Evolutionary conservation across 2,329 filamentous ascomycete genomes (phyloP).

Genomic region (Albophoma yamanashiensis): DNA sequence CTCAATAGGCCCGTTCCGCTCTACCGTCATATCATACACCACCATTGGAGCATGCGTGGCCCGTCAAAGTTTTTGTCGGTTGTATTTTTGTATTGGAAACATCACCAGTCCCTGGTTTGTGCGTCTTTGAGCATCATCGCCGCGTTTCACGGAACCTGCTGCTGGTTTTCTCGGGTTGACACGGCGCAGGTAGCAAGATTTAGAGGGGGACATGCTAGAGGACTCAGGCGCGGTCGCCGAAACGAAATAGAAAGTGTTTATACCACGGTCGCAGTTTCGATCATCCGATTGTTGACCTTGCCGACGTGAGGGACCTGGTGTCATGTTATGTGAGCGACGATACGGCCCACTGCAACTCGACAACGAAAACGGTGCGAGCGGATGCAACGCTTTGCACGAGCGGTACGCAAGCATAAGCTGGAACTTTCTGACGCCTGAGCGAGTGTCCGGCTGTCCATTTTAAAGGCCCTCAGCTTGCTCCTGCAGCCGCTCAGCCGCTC

Average conservation of each 20-base stretch:
- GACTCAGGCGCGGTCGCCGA: neutral
- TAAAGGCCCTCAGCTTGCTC: neutral
- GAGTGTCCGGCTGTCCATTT: neutral
- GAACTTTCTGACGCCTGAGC: neutral
- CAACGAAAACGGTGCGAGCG: neutral
- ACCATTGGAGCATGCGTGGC: neutral
- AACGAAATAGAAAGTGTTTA: neutral
- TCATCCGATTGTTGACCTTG: neutral
- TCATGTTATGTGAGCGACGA: neutral
- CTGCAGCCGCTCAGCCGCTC: neutral
- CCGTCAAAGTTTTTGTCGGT: neutral
- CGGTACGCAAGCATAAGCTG: neutral
- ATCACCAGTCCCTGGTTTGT: neutral
- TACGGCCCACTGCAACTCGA: neutral
- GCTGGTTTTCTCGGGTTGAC: slow-evolving; percentile 6
- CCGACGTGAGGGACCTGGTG: neutral
- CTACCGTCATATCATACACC: neutral
- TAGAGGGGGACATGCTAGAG: slow-evolving; percentile 7
- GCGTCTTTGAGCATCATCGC: neutral
- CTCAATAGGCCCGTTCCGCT: slow-evolving; percentile 11
- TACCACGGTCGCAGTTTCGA: neutral
- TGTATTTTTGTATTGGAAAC: neutral
- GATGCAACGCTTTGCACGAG: neutral
- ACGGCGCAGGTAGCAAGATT: slow-evolving; percentile 18
- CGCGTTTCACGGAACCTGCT: neutral